Evolutionary conservation across 225 moss, liverwort and hornwort species (phyloP).

Genomic region (Anthoceros angustus): DNA sequence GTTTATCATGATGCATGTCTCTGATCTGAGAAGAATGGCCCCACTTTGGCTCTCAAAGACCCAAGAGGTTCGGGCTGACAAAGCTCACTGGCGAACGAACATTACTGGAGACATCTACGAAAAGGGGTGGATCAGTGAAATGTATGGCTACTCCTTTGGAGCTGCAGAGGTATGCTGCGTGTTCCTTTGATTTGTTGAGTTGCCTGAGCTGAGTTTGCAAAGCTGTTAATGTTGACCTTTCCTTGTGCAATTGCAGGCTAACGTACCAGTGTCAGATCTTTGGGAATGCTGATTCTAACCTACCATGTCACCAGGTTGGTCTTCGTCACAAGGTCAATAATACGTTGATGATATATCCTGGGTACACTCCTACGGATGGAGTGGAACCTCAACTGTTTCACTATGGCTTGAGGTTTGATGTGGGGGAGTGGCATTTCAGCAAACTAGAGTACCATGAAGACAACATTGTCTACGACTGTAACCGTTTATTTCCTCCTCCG

Average conservation of each 20-base stretch:
- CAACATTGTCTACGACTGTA: constrained; percentile 56
- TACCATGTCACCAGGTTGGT: constrained; percentile 36
- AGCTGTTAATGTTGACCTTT: neutral
- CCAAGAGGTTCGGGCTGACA: constrained; percentile 83
- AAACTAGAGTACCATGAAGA: constrained; percentile 63
- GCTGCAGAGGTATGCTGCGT: constrained; percentile 7
- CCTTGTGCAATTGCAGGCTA: constrained; percentile 4
- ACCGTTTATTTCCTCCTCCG: constrained; percentile 61
- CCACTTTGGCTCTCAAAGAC: constrained; percentile 94
- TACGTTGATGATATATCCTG: constrained; percentile 87
- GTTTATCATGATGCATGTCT: constrained; percentile 73
- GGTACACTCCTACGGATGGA: constrained; percentile 44
- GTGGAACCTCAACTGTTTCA: constrained; percentile 83
- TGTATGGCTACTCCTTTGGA: constrained; percentile 93
- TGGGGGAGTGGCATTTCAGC: constrained; percentile 63
- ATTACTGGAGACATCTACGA: constrained; percentile 79
- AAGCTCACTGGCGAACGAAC: constrained; percentile 70
- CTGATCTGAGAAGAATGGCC: constrained; percentile 68
- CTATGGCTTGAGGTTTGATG: constrained; percentile 75
- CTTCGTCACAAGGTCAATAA: constrained; percentile 69
- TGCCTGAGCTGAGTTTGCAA: neutral
- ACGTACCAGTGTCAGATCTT: neutral
- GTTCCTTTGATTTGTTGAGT: neutral
- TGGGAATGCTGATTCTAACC: neutral
- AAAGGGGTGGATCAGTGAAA: constrained; percentile 97